phyloP scores from a whole-genome alignment of 148 eudicot genomes.

The Dysphania ambrosioides region DNA sequence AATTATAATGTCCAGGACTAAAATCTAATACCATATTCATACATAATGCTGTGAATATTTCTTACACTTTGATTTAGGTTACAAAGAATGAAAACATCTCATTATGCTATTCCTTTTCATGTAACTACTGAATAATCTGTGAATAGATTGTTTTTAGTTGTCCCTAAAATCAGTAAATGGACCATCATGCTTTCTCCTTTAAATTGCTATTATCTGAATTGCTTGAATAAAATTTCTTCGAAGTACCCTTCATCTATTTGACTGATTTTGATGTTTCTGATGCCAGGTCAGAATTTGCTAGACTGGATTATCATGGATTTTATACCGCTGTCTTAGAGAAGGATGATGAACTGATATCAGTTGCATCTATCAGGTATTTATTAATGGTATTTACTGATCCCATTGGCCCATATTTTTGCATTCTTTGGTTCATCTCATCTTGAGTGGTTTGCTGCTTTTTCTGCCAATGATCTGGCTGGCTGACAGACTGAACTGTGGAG shows the following conservation, averaged over 20 bases:
- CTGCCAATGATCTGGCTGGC: neutral
- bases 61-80: neutral
- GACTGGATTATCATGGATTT: slow-evolving; percentile 78
- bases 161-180: neutral
- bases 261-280: neutral
- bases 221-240: neutral
- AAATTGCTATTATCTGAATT: neutral
- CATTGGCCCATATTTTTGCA: neutral
- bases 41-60: neutral
- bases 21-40: neutral
- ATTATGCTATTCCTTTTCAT: too few relatives aligned
- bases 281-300: slow-evolving; percentile 72
- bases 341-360: slow-evolving; percentile 65
- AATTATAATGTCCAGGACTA: neutral
- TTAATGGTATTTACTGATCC: neutral
- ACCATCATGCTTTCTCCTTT: neutral
- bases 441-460: neutral
- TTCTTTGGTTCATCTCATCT: too few relatives aligned
- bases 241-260: neutral
- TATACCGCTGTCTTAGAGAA: slow-evolving; percentile 81
- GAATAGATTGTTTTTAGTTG: neutral
- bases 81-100: neutral
- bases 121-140: neutral
- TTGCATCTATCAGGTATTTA: slow-evolving; percentile 78
- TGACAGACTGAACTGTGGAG: neutral